Evolutionary conservation across 1,139 yeast genomes (phyloP).

Genomic region (Magnusiomyces suaveolens): DNA sequence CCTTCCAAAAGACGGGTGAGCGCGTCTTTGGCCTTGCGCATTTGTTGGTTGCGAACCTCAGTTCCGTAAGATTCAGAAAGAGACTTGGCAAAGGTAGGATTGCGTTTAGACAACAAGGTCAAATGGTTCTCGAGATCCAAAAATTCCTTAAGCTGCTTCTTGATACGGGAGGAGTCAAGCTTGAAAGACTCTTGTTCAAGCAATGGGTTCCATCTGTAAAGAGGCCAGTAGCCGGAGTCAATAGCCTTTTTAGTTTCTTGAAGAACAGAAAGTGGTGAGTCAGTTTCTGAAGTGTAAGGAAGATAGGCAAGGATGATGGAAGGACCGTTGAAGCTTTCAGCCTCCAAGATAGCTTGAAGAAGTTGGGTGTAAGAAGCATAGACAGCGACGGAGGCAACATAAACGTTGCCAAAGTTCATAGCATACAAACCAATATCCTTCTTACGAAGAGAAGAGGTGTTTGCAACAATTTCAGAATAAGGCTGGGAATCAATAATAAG

Average conservation of each 20-base stretch:
- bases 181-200: conserved; percentile 50
- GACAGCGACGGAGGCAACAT: conserved; percentile 91
- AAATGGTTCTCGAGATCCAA: conserved; percentile 84
- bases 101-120: conserved; percentile 58
- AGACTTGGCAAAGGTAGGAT: conserved; percentile 72
- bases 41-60: conserved; percentile 52
- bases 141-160: conserved; percentile 66
- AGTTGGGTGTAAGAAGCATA: conserved; percentile 91
- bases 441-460: conserved; percentile 44
- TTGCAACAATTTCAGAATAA: conserved; percentile 36
- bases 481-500: conserved; percentile 89
- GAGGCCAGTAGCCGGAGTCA: conserved; percentile 92
- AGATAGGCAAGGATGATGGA: conserved; percentile 83
- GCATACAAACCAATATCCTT: conserved; percentile 93
- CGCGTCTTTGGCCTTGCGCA: conserved; percentile 64
- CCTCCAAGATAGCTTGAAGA: conserved; percentile 80
- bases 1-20: conserved; percentile 72
- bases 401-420: conserved; percentile 83
- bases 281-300: conserved; percentile 61
- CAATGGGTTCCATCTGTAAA: conserved; percentile 74
- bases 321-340: conserved; percentile 81
- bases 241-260: conserved; percentile 86
- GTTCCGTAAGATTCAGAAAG: conserved; percentile 55
- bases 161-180: conserved; percentile 75
- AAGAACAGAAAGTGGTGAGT: conserved; percentile 62